Conservation (phyloP, 768 basidiomycete genomes). For the Cystofilobasidium macerans region DNA sequence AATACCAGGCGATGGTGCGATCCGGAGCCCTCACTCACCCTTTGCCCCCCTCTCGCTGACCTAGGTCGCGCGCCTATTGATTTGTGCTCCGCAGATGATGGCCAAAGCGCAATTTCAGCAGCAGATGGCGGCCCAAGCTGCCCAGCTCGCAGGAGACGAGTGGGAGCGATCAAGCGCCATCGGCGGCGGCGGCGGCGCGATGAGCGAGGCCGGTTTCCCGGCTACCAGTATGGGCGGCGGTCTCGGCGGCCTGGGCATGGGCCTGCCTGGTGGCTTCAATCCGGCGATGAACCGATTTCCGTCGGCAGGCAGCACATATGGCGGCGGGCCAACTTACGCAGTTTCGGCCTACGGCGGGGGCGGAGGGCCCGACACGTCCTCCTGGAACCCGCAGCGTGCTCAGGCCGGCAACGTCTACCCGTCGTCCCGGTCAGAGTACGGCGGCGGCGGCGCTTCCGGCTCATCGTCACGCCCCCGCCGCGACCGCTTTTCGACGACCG, state of each 20-base stretch:
- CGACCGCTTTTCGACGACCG: neutral
- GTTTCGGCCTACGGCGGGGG: conserved; percentile 20
- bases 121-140: conserved; percentile 20
- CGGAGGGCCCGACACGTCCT: neutral
- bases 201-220: conserved; percentile 14
- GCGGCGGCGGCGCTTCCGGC: neutral
- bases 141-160: conserved; percentile 16
- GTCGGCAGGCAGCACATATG: conserved; percentile 3
- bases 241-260: conserved; percentile 1
- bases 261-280: neutral
- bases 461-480: neutral
- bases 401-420: neutral
- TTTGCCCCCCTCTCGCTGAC: neutral
- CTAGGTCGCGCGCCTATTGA: neutral
- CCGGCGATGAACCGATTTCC: conserved; percentile 3
- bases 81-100: conserved; percentile 25
- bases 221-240: neutral
- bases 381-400: neutral
- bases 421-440: conserved; percentile 20
- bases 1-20: conserved; percentile 24
- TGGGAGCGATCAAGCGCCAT: conserved; percentile 19
- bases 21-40: neutral
- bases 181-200: conserved; percentile 1
- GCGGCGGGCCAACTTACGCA: conserved; percentile 15
- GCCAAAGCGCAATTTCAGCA: conserved; percentile 23